Evolutionary conservation across 495 filamentous ascomycete genomes (phyloP).

Genomic region (Filosporella fistucella): DNA sequence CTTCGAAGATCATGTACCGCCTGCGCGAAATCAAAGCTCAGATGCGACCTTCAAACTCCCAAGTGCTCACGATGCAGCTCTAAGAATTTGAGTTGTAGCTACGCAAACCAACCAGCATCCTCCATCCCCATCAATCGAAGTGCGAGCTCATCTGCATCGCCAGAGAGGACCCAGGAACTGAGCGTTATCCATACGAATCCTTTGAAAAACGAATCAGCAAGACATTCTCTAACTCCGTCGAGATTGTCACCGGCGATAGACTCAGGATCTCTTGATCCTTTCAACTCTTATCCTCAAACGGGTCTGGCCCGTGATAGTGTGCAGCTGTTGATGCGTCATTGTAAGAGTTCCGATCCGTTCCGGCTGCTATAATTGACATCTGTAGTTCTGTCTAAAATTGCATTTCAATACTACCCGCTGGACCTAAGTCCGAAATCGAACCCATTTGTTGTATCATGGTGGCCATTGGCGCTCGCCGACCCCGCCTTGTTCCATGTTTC

Average conservation of each 20-base stretch:
- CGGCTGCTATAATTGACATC: conserved; percentile 15
- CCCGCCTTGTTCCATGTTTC: conserved; percentile 50
- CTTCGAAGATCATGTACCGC: conserved; percentile 45
- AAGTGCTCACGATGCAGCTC: conserved; percentile 45
- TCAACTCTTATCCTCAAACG: conserved; percentile 46
- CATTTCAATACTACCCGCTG: conserved; percentile 50
- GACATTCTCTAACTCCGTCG: background rate
- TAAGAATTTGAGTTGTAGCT: conserved; percentile 36
- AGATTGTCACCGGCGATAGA: conserved; percentile 15
- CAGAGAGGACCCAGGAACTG: conserved; percentile 8
- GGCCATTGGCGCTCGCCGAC: conserved; percentile 45
- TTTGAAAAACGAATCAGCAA: background rate
- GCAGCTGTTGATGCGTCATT: conserved; percentile 45
- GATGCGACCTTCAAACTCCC: conserved; percentile 43
- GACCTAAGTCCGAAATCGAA: conserved; percentile 42
- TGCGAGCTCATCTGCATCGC: conserved; percentile 3
- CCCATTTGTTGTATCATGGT: conserved; percentile 50
- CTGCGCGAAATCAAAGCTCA: conserved; percentile 44
- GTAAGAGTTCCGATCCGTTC: conserved; percentile 26
- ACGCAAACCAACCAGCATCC: conserved; percentile 48
- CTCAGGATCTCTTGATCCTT: conserved; percentile 36
- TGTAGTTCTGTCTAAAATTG: conserved; percentile 45
- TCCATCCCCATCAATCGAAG: no score
- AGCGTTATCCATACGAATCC: background rate
- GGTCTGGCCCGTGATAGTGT: conserved; percentile 39